Evolutionary conservation across 2,329 filamentous ascomycete genomes (phyloP).

Genomic region (Fusarium proliferatum): DNA sequence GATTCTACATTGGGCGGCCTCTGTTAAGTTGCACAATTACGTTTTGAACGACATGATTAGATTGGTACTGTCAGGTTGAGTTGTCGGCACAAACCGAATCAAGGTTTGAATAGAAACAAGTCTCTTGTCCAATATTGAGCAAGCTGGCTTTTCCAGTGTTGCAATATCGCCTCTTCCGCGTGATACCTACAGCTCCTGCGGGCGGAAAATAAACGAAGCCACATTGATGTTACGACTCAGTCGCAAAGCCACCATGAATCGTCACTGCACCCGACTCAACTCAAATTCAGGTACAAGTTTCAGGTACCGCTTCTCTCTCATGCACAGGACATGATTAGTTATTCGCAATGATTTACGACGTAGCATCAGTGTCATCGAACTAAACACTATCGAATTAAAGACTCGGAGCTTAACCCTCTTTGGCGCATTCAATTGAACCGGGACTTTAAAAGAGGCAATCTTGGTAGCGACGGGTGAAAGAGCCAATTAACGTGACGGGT

Average conservation of each 20-base stretch:
- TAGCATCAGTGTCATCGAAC: constrained; percentile 1
- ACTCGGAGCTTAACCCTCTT: constrained; percentile 4
- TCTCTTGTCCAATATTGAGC: neutral
- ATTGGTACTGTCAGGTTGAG: neutral
- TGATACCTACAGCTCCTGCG: neutral
- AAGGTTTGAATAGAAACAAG: neutral
- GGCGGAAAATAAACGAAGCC: constrained; percentile 4
- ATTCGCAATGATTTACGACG: neutral
- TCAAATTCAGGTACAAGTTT: neutral
- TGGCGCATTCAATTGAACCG: neutral
- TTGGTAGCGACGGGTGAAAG: neutral
- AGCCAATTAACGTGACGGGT: constrained; percentile 15
- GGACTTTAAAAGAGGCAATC: constrained; percentile 15
- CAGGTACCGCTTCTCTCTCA: neutral
- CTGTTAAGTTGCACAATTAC: neutral
- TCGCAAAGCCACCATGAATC: constrained; percentile 3
- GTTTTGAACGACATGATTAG: neutral
- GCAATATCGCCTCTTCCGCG: neutral
- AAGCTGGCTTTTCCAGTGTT: neutral
- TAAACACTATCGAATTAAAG: constrained; percentile 6
- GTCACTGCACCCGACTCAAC: neutral
- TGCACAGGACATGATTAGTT: neutral
- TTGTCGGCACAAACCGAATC: neutral
- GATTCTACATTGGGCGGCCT: neutral
- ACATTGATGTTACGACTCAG: neutral